These are phyloP conservation scores for Oehlia diaphana DNA, from an alignment of 192 early-diverging fungal species.

Conservation along the genomic window DNA sequence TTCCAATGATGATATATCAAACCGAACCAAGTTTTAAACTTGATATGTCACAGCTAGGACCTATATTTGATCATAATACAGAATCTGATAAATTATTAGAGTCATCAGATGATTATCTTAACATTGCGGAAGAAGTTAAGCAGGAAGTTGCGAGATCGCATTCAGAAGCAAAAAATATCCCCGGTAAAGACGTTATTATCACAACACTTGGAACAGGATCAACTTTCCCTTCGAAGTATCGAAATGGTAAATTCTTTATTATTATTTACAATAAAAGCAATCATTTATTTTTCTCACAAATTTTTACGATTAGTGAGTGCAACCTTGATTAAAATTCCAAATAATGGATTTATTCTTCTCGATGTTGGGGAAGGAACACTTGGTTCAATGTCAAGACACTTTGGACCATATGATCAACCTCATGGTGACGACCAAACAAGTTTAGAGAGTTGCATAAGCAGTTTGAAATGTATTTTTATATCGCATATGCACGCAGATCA, in stretches of 20 bases:
- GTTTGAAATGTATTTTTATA: slow-evolving; percentile 77
- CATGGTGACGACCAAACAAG: slow-evolving; percentile 33
- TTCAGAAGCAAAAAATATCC: slow-evolving; percentile 21
- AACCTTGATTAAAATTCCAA: slow-evolving; percentile 69
- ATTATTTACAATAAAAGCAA: not conserved
- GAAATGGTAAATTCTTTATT: slow-evolving; percentile 69
- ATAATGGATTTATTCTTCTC: slow-evolving; percentile 68
- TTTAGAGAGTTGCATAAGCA: slow-evolving; percentile 54
- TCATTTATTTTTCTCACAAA: not conserved
- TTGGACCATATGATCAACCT: slow-evolving; percentile 51
- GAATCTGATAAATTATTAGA: slow-evolving; percentile 24
- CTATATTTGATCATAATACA: slow-evolving; percentile 31
- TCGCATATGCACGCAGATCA: slow-evolving; percentile 99
- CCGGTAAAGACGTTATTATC: slow-evolving; percentile 51
- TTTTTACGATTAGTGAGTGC: slow-evolving; percentile 63
- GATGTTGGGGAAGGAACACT: slow-evolving; percentile 92
- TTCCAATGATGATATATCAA: slow-evolving; percentile 54
- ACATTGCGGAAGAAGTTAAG: slow-evolving; percentile 33
- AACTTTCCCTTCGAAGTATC: slow-evolving; percentile 82
- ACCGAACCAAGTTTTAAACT: slow-evolving; percentile 66
- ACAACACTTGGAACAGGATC: slow-evolving; percentile 91
- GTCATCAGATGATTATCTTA: slow-evolving; percentile 40
- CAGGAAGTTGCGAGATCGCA: slow-evolving; percentile 29
- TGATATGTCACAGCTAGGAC: slow-evolving; percentile 38
- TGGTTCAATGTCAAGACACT: slow-evolving; percentile 76